Evolutionary conservation across 2,329 filamentous ascomycete genomes (phyloP).

Genomic region (Stachybotrys chlorohalonatus): DNA sequence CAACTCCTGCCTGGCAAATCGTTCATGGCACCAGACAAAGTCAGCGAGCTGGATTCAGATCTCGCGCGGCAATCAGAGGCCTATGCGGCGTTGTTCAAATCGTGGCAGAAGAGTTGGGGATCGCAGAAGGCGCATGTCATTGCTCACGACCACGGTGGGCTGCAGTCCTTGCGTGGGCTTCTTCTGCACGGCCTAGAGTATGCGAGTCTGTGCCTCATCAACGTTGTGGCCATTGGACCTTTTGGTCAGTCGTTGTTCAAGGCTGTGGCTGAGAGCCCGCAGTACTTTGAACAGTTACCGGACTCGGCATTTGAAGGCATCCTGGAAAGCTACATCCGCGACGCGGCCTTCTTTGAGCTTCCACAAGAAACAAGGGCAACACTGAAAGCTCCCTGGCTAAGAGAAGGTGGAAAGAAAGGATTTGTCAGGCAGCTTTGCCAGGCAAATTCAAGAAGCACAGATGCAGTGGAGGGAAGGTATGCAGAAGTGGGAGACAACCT

Average conservation of each 20-base stretch:
- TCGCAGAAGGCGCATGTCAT: constrained; percentile 24
- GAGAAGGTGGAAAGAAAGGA: constrained; percentile 15
- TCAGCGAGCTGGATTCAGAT: constrained; percentile 18
- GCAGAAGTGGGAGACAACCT: constrained; percentile 21
- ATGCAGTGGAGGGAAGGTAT: constrained; percentile 27
- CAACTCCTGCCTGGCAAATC: constrained; percentile 5
- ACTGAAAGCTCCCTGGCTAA: constrained; percentile 26
- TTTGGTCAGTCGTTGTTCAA: constrained; percentile 34
- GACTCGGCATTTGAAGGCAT: constrained; percentile 25
- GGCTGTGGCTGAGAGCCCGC: constrained; percentile 22
- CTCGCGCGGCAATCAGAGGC: constrained; percentile 27
- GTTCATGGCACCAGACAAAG: constrained; percentile 1
- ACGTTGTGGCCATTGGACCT: constrained; percentile 32
- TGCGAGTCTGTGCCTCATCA: constrained; percentile 28
- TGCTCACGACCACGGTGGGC: constrained; percentile 34
- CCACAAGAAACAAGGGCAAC: constrained; percentile 21
- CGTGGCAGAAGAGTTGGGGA: constrained; percentile 18
- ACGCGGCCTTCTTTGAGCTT: constrained; percentile 22
- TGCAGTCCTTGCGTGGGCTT: constrained; percentile 27
- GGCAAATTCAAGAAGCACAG: constrained; percentile 13
- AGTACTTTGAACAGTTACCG: constrained; percentile 24
- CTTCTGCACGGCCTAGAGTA: constrained; percentile 26
- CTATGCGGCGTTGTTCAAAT: constrained; percentile 25
- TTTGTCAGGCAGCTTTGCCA: constrained; percentile 31
- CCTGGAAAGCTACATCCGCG: constrained; percentile 27